phyloP scores from a whole-genome alignment of 2,329 filamentous ascomycete genomes.

The Fusarium sp. region DNA sequence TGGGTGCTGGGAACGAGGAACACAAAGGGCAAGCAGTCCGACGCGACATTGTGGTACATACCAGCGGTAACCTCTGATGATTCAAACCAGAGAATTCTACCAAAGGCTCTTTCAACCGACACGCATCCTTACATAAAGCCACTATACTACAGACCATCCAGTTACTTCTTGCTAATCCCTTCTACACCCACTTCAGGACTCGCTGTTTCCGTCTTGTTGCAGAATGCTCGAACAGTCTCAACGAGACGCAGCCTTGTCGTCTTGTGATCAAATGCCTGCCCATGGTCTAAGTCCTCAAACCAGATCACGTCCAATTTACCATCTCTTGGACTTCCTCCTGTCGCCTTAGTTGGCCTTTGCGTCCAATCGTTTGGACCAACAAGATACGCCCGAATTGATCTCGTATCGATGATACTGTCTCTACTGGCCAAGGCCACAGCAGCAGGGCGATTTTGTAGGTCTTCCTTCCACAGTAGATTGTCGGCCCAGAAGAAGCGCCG shows the following conservation, averaged over 20 bases:
- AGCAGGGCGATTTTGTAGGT: constrained; percentile 56
- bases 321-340: constrained; percentile 44
- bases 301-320: constrained; percentile 63
- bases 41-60: fast-evolving
- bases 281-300: constrained; percentile 66
- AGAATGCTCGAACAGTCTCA: constrained; percentile 42
- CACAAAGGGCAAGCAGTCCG: neutral
- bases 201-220: neutral
- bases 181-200: neutral
- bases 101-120: neutral
- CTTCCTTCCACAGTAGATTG: constrained; percentile 70
- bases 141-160: neutral
- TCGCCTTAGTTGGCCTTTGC: constrained; percentile 20
- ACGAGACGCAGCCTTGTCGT: constrained; percentile 49
- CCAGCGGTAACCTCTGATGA: too few species aligned
- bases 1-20: too few species aligned
- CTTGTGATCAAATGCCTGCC: constrained; percentile 61
- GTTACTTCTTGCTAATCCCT: neutral
- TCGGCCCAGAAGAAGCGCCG: constrained; percentile 72
- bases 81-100: neutral
- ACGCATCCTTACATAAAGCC: neutral
- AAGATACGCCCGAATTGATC: constrained; percentile 64
- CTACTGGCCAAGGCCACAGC: constrained; percentile 62
- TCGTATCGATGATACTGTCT: constrained; percentile 67
- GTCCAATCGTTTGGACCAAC: constrained; percentile 48